A percentile compares a stretch with the other conserved stretches of the same genome.
Conservation (phyloP, 2,329 filamentous ascomycete genomes). For the Colletotrichum gloeosporioides region DNA sequence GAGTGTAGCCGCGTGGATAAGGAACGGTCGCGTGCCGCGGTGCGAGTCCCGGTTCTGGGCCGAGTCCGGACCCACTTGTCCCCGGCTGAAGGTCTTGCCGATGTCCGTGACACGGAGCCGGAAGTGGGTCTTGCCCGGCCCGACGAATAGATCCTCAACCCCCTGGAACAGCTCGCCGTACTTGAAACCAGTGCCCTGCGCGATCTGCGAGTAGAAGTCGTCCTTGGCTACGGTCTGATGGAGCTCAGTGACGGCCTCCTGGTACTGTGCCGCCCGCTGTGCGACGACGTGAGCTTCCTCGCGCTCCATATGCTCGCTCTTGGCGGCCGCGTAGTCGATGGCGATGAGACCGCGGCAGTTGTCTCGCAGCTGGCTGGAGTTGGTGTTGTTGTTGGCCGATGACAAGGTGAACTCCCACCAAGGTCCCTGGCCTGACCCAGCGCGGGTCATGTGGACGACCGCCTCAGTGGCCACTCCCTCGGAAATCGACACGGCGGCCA, state of each 20-base stretch:
- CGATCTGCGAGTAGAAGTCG: background rate
- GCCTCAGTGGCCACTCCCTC: background rate
- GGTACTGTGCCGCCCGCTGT: background rate
- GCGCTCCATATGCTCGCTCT: background rate
- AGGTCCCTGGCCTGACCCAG: background rate
- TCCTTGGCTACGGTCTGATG: background rate
- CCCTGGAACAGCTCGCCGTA: background rate
- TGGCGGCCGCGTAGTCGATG: background rate
- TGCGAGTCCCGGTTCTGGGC: background rate
- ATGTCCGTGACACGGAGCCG: background rate
- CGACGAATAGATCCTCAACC: background rate
- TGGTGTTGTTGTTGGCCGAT: background rate
- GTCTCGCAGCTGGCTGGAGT: background rate
- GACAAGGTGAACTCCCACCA: slow-evolving; percentile 9
- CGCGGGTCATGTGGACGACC: background rate
- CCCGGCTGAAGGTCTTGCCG: background rate
- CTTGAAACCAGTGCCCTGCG: background rate
- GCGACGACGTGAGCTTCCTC: background rate
- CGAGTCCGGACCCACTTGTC: background rate
- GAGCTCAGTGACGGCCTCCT: background rate
- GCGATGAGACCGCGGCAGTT: slow-evolving; percentile 1
- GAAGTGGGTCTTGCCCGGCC: background rate
- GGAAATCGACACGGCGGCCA: background rate
- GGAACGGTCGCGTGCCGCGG: background rate
- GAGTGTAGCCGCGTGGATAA: background rate